Conservation (phyloP, 2,329 filamentous ascomycete species). For the Tolypocladium ophioglossoides region DNA sequence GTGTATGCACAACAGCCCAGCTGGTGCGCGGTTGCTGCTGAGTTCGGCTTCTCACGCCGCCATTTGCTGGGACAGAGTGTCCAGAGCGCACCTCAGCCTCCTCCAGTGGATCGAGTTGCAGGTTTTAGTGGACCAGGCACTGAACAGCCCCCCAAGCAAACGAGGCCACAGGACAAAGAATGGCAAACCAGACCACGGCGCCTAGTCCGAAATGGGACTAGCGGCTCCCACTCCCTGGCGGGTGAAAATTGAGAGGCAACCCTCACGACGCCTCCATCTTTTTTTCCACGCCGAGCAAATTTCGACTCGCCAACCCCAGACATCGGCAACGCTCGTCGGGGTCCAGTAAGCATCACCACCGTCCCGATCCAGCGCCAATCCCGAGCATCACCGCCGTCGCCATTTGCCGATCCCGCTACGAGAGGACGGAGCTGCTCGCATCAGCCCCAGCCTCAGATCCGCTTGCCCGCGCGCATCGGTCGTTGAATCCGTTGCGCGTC, state of each 20-base stretch:
- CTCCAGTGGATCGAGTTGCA: neutral
- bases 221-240: slow-evolving; percentile 28
- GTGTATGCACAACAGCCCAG: neutral
- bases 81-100: neutral
- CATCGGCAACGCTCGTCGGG: slow-evolving; percentile 28
- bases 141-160: neutral
- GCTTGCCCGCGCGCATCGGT: slow-evolving; percentile 26
- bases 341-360: slow-evolving; percentile 17
- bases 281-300: slow-evolving; percentile 31
- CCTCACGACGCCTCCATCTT: slow-evolving; percentile 26
- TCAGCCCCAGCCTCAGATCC: neutral
- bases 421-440: neutral
- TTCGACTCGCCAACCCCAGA: slow-evolving; percentile 32
- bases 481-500: slow-evolving; percentile 34
- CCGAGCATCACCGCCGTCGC: slow-evolving; percentile 2
- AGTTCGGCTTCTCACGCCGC: neutral
- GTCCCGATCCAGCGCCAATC: slow-evolving; percentile 8
- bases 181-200: neutral
- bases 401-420: neutral
- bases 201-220: slow-evolving; percentile 19
- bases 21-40: neutral
- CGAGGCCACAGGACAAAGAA: neutral
- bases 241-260: slow-evolving; percentile 32
- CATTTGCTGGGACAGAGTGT: neutral
- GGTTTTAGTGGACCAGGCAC: neutral